Evolutionary conservation across 257 asterid species (phyloP).

Genomic region (Cruciata laevipes): DNA sequence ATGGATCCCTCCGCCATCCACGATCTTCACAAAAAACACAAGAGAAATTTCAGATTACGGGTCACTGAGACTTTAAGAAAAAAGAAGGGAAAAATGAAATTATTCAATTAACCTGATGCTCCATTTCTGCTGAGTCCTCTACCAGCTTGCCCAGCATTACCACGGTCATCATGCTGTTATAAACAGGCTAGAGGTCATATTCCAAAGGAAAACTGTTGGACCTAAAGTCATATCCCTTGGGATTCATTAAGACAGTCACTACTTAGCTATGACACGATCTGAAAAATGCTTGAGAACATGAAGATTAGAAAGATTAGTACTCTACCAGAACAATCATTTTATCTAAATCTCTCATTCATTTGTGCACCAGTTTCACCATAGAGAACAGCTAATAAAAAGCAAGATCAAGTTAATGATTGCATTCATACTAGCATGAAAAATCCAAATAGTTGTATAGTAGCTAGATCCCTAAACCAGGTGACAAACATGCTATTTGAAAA

Average conservation of each 20-base stretch:
- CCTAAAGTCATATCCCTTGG: not conserved
- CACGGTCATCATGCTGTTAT: constrained; percentile 92
- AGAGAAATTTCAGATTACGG: constrained; percentile 8
- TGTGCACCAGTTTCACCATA: not conserved
- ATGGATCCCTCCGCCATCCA: constrained; percentile 65
- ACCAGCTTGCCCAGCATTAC: constrained; percentile 54
- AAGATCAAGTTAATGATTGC: not conserved
- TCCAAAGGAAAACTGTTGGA: not conserved
- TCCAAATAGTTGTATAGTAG: not conserved
- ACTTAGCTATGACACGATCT: not conserved
- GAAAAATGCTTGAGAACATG: not conserved
- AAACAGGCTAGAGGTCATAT: constrained; percentile 18
- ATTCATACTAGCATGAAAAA: not conserved
- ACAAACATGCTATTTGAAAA: constrained; percentile 6
- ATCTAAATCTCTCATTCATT: not conserved
- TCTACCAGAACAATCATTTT: not conserved
- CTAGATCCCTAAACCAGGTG: not conserved
- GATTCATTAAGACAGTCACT: not conserved
- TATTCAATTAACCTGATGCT: constrained; percentile 40
- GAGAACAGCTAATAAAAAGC: not conserved
- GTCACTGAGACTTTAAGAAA: not conserved
- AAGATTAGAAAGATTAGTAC: not conserved
- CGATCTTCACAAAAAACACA: constrained; percentile 42
- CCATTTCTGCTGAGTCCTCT: constrained; percentile 50
- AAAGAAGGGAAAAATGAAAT: not conserved